A percentile compares a stretch with the other conserved stretches of the same genome.
Conservation (phyloP, 23 red algal genomes). For the Gracilaria gracilis region DNA sequence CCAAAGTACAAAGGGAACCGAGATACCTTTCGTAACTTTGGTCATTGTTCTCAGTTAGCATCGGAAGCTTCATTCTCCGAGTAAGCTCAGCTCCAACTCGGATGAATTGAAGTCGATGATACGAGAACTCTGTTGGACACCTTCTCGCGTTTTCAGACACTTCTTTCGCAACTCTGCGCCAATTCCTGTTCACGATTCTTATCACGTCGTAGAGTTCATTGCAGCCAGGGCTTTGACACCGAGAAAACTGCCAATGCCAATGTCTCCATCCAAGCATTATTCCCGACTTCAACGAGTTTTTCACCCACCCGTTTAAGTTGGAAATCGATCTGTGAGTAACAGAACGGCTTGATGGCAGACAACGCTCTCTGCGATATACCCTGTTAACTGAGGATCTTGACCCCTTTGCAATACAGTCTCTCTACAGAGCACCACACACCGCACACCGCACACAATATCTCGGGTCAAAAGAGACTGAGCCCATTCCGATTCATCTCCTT, state of each 20-base stretch:
- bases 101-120: constrained; percentile 4
- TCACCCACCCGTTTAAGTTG: background rate
- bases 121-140: constrained; percentile 5
- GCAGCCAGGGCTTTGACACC: background rate
- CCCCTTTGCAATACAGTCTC: background rate
- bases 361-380: background rate
- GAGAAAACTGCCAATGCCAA: background rate
- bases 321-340: background rate
- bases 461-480: background rate
- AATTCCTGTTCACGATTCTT: background rate
- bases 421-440: background rate
- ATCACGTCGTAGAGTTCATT: background rate
- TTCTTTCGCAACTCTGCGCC: background rate
- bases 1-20: background rate
- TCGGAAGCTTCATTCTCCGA: constrained; percentile 19
- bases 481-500: background rate
- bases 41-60: background rate
- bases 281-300: background rate
- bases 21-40: background rate
- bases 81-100: background rate
- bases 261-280: constrained; percentile 18
- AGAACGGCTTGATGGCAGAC: background rate
- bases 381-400: background rate
- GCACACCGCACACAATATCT: background rate
- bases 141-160: background rate